Evolutionary conservation across 306 rosid genomes (phyloP), one percentile per base, ranked within the genome.

Genomic region (Sicyos baderoa): DNA sequence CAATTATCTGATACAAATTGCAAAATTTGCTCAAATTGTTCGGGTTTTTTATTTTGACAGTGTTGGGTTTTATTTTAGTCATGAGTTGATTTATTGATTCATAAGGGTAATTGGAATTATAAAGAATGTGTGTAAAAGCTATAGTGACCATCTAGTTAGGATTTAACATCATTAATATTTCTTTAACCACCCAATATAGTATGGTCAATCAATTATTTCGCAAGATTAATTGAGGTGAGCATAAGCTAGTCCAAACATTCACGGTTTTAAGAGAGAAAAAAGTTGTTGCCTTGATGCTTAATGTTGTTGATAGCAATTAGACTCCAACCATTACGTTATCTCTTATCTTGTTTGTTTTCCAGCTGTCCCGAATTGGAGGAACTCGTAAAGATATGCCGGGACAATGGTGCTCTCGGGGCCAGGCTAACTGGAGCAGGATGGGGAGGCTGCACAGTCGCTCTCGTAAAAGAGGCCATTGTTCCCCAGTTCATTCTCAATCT

Each of bases 391-490:
- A 47, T 75, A 37, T 85, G 89, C 61, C 86, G 89, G 47, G 77
- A 80, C 7, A 78, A 84, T 17, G 90, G 89, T 14, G 99, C 99
- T 63, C 85, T 88, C 10, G 99, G 99, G 76, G 96, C 97, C 58
- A 82, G 99, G 85, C 95, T 93, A 48, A 93, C 99, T 0, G 99
- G 99, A 76, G 99, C 99, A 13, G 99, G 99, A 75, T 93, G 99
- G 99, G 99, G 99, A 70, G 99, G 99, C 53, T 93, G 99, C 67
- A 89, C 96, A 11, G 99, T 93, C 42, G 88, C 95, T 62, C 78
- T 93, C 90, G 99, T 93, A 54, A 93, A 85, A 76, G 99, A 93
- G 77, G 87, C 69, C 83, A 83, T 76, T 32, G 96, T 93, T 62
- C 97, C 99, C 56, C 89, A 88, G 68, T 93, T 85, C 73, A 88